Base-by-base conservation (phyloP, 257 asterid genomes). In the Lavandula angustifolia region DNA sequence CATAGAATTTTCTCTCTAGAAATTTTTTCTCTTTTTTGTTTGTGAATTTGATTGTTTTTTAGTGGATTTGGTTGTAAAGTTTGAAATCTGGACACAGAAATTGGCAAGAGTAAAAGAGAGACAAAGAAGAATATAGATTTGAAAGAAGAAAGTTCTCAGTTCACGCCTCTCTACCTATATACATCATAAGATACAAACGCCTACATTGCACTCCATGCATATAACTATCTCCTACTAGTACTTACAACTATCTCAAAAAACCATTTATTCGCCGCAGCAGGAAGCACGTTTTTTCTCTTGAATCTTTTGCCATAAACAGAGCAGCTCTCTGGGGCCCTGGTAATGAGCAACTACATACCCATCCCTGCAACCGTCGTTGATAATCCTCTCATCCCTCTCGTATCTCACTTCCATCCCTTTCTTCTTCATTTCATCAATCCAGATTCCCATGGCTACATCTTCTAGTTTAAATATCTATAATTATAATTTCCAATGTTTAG, bases 361-460 rank as follows among this genome's bases (percentile, higher is more conserved):
- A 54, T 83, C 87, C 47, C 73, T 85, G 78, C 99, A 94, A 6
- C 97, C 99, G 13, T 79, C 95, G 2, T 73, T 79, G 34, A 83
- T 70, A 16, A 90, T 86, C 81, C 98, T 80, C 64, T 81, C 91
- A 0, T 94, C 99, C 16, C 74, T 84, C 76, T 86, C 85, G 49
- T 94, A 94, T 60, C 63, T 81, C 67, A 94, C 87, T 69, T 80
- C 73, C 68, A 86, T 12, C 38, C 98, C 95, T 33, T 78, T 79
- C 68, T 80, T 82, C 72, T 79, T 84, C 91, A 94, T 80, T 57
- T 85, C 95, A 1, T 81, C 86, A 14, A 94, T 85, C 99, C 99
- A 94, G 70, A 88, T 91, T 40, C 98, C 99, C 98, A 94, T 88
- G 7, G 96, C 95, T 7, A 90, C 96, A 9, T 94, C 98, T 82